phyloP scores from a whole-genome alignment of 148 eudicot genomes.

The Amaranthus cruentus region DNA sequence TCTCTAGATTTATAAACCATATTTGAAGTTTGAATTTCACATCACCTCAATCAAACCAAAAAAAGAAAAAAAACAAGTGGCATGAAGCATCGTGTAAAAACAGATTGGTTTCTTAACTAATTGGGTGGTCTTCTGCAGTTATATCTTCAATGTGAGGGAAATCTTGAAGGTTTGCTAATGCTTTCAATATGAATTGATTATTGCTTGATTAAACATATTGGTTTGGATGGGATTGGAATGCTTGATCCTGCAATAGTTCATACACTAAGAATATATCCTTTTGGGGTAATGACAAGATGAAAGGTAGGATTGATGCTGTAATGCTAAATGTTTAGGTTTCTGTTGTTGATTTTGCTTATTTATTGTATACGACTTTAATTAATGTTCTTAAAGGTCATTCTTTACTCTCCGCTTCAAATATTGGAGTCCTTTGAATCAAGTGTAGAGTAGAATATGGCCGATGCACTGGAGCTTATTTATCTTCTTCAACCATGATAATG shows the following conservation, averaged over 20 bases:
- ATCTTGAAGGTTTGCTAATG: too few relatives aligned
- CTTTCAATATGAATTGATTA: not conserved
- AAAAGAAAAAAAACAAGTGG: too few relatives aligned
- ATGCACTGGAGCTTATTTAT: conserved; percentile 99
- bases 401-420: conserved; percentile 40
- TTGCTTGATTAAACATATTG: conserved; percentile 16
- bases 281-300: conserved; percentile 68
- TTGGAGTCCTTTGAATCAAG: conserved; percentile 80
- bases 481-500: conserved; percentile 96
- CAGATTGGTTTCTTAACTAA: not conserved
- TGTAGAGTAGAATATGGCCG: conserved; percentile 86
- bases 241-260: conserved; percentile 79
- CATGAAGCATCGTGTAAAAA: too few relatives aligned
- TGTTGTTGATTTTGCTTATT: conserved; percentile 1
- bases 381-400: not conserved
- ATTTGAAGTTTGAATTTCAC: too few relatives aligned
- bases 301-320: conserved; percentile 45
- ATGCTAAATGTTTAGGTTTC: not conserved
- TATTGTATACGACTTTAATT: not conserved
- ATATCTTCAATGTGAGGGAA: too few relatives aligned
- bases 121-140: not conserved
- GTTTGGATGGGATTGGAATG: conserved; percentile 85
- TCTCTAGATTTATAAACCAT: too few relatives aligned
- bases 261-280: conserved; percentile 65
- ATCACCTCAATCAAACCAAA: too few relatives aligned